Conservation (phyloP, 73 alveolate species). For the Paramecium sexaurelia region DNA sequence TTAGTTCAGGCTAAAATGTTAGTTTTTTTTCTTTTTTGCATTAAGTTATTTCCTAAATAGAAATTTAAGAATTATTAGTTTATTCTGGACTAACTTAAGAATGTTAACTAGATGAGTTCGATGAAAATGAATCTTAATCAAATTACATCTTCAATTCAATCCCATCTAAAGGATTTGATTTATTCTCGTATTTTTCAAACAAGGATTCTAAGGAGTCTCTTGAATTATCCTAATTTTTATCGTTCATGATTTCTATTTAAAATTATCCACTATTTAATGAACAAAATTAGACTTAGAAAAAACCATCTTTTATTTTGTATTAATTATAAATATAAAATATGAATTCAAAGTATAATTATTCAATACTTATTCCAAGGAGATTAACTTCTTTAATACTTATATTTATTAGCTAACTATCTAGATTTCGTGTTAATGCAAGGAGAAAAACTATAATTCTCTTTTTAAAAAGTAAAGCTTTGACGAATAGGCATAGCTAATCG, state of each 20-base stretch:
- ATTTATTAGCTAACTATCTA: not conserved
- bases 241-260: not conserved
- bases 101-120: not conserved
- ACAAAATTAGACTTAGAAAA: not conserved
- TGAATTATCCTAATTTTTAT: not conserved
- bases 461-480: not conserved
- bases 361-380: constrained; percentile 27
- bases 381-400: not conserved
- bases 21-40: not conserved
- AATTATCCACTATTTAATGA: not conserved
- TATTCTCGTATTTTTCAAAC: not conserved
- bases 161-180: not conserved
- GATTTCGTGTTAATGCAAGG: constrained; percentile 19
- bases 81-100: not conserved
- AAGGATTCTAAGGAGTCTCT: not conserved
- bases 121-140: not conserved
- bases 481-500: constrained; percentile 17
- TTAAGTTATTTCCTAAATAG: not conserved
- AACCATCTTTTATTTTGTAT: not conserved
- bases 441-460: not conserved
- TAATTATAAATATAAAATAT: not conserved
- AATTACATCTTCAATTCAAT: not conserved
- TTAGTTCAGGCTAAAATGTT: not conserved
- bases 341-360: not conserved
- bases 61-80: not conserved